Percentiles rank a stretch among this genome's conserved stretches.
Conservation (phyloP, 192 early-diverging fungal species). For the Coemansia sp. region DNA sequence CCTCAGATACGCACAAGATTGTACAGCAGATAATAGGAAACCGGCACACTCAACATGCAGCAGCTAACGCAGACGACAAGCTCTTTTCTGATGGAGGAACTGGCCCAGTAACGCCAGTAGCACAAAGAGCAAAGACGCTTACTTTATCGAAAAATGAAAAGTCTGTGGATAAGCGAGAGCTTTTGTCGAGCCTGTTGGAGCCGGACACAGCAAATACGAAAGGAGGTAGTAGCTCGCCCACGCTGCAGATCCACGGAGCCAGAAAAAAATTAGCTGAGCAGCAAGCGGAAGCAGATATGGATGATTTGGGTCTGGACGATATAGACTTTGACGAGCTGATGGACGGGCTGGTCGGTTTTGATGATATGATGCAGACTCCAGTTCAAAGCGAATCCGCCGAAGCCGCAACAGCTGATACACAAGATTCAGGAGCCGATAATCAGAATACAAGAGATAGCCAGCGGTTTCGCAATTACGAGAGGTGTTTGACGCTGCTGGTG, state of each 20-base stretch:
- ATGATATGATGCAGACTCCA: constrained; percentile 5
- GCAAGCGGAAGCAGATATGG: not conserved
- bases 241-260: not conserved
- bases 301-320: constrained; percentile 25
- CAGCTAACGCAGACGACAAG: too few species aligned
- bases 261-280: not conserved
- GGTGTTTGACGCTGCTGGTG: constrained; percentile 38
- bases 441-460: not conserved
- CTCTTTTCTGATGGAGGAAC: too few species aligned
- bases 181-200: constrained; percentile 38
- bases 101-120: not conserved
- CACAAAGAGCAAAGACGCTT: constrained; percentile 20
- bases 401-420: too few species aligned
- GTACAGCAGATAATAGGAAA: constrained; percentile 44
- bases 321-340: constrained; percentile 34
- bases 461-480: constrained; percentile 26
- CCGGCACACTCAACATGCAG: constrained; percentile 6
- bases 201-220: not conserved
- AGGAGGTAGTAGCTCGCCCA: not conserved
- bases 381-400: too few species aligned
- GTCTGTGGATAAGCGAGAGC: constrained; percentile 32
- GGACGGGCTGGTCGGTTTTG: constrained; percentile 14
- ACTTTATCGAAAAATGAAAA: constrained; percentile 33
- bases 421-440: too few species aligned
- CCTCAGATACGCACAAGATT: constrained; percentile 17